Percentiles rank a stretch among this genome's conserved stretches.
Evolutionary conservation across 2,329 filamentous ascomycete species (phyloP).

Genomic region (Hypoxylon sp.): DNA sequence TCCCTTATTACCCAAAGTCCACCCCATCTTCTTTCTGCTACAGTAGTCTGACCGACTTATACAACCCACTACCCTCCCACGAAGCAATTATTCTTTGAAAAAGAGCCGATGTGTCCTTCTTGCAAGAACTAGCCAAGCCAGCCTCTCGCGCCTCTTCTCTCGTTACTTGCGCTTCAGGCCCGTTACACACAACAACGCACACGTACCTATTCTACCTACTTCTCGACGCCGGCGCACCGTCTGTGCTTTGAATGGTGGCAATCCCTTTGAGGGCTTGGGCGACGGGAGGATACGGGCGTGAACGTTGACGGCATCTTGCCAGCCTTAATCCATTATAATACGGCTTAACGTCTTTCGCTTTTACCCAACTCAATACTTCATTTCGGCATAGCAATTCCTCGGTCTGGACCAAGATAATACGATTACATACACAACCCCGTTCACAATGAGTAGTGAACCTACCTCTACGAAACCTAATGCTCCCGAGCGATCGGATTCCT

Average conservation of each 20-base stretch:
- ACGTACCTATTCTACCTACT: conserved; percentile 24
- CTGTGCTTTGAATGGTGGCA: conserved; percentile 42
- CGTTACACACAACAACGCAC: conserved; percentile 23
- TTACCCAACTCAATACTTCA: conserved; percentile 26
- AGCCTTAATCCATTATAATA: conserved; percentile 39
- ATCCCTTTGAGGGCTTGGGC: conserved; percentile 39
- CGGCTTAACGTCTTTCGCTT: conserved; percentile 35
- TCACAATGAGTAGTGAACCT: conserved; percentile 49
- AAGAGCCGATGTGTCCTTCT: conserved; percentile 44
- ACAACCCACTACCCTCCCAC: conserved; percentile 42
- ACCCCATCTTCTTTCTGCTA: conserved; percentile 41
- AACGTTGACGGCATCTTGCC: conserved; percentile 31
- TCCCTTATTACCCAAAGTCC: conserved; percentile 47
- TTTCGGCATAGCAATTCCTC: conserved; percentile 33
- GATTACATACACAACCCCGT: conserved; percentile 19
- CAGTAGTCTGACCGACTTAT: conserved; percentile 43
- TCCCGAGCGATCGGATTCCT: conserved; percentile 52
- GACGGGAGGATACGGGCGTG: conserved; percentile 48
- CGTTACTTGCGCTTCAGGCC: conserved; percentile 37
- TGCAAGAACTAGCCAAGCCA: conserved; percentile 42
- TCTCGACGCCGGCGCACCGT: conserved; percentile 24
- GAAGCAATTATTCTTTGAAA: conserved; percentile 37
- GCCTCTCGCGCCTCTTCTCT: conserved; percentile 40
- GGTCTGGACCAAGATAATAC: conserved; percentile 38
- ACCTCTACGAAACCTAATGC: conserved; percentile 47